Evolutionary conservation across 1,284 basidiomycete species (phyloP).

Genomic region (Fereydounia khargensis): DNA sequence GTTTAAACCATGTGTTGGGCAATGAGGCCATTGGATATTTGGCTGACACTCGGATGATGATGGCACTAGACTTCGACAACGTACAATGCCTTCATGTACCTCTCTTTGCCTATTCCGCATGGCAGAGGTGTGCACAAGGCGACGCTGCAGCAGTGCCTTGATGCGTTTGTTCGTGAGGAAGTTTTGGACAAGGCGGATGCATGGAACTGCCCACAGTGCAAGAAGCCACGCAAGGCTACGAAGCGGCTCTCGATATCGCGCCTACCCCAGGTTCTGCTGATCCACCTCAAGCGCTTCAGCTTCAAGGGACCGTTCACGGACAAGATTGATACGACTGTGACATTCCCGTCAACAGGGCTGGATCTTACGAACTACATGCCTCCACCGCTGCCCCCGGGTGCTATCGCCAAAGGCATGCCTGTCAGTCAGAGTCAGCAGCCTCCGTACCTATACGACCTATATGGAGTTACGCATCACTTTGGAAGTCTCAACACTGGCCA

Average conservation of each 20-base stretch:
- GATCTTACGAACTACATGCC: slow-evolving; percentile 93
- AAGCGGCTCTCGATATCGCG: slow-evolving; percentile 84
- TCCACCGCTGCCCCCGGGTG: slow-evolving; percentile 54
- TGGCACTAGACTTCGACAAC: slow-evolving; percentile 92
- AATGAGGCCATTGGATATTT: no score
- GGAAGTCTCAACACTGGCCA: slow-evolving; percentile 55
- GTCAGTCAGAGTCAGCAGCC: slow-evolving; percentile 40
- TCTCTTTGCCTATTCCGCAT: slow-evolving; percentile 55
- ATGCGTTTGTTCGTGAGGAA: slow-evolving; percentile 87
- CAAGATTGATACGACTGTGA: slow-evolving; percentile 63
- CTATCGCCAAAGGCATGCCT: slow-evolving; percentile 11
- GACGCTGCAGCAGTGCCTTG: slow-evolving; percentile 76
- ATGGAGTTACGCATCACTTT: slow-evolving; percentile 58
- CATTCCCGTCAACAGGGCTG: slow-evolving; percentile 73
- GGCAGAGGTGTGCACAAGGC: slow-evolving; percentile 67
- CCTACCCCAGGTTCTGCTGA: slow-evolving; percentile 84
- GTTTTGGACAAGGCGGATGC: slow-evolving; percentile 89
- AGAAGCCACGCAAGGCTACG: slow-evolving; percentile 74
- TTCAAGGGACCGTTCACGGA: slow-evolving; percentile 89
- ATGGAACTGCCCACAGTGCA: slow-evolving; percentile 88
- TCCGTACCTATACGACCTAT: slow-evolving; percentile 59
- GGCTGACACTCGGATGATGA: no score
- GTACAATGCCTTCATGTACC: slow-evolving; percentile 68
- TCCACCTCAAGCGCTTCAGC: slow-evolving; percentile 94
- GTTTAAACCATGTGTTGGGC: no score